Evolutionary conservation across 352 stramenopile species (phyloP).

Genomic region (Phytophthora fragariae): DNA sequence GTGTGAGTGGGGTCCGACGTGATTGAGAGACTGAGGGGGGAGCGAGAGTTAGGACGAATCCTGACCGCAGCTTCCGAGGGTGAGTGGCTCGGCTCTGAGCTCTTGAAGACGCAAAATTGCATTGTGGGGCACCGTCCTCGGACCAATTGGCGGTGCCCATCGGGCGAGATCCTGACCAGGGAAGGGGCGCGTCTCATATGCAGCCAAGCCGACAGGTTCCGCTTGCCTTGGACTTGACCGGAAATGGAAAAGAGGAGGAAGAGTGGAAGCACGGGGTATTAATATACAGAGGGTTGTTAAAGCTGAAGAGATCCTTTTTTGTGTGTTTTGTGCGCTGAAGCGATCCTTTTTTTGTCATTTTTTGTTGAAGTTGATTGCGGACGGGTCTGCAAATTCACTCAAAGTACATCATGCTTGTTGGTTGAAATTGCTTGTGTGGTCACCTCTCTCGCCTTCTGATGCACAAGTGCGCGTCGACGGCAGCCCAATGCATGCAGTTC

Average conservation of each 20-base stretch:
- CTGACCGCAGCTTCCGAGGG: constrained; percentile 30
- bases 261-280: neutral
- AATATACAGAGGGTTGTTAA: neutral
- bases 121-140: constrained; percentile 6
- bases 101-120: constrained; percentile 20
- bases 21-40: constrained; percentile 18
- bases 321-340: neutral
- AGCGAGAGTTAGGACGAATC: constrained; percentile 17
- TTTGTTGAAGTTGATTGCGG: neutral
- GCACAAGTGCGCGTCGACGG: constrained; percentile 31
- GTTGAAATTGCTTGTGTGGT: constrained; percentile 13
- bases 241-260: neutral
- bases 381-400: too few relatives aligned
- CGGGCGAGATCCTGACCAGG: constrained; percentile 27
- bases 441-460: constrained; percentile 27
- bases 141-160: constrained; percentile 11
- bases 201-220: neutral
- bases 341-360: neutral
- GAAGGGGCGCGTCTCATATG: constrained; percentile 16
- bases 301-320: constrained; percentile 1
- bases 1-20: constrained; percentile 7
- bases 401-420: neutral
- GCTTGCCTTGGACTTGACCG: neutral
- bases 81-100: constrained; percentile 13
- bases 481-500: constrained; percentile 18